Evolutionary conservation across 164 flowering plant species (phyloP).

Genomic region (Piper longum): DNA sequence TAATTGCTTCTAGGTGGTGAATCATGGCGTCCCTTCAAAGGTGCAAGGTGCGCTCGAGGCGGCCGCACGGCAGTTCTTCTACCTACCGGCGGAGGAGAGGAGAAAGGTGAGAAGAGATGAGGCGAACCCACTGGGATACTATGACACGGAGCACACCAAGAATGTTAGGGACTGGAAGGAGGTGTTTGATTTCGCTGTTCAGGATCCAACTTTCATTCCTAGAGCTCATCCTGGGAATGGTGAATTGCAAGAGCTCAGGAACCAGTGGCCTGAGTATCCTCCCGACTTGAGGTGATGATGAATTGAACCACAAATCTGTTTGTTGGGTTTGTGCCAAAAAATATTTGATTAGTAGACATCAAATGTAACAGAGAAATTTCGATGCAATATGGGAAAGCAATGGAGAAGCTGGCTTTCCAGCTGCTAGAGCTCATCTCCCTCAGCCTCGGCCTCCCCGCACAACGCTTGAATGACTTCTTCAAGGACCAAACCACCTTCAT

Average conservation of each 20-base stretch:
- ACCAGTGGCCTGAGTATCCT: constrained; percentile 32
- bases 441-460: constrained; percentile 17
- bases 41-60: constrained; percentile 11
- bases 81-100: constrained; percentile 36
- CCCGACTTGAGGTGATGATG: constrained; percentile 11
- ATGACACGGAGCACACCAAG: constrained; percentile 56
- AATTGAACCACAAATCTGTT: background rate
- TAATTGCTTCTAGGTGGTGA: constrained; percentile 43
- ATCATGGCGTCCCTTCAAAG: constrained; percentile 50
- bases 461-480: constrained; percentile 20
- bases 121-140: constrained; percentile 35
- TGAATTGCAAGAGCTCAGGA: constrained; percentile 15
- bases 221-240: constrained; percentile 20
- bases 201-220: constrained; percentile 25
- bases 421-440: constrained; percentile 18
- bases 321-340: background rate
- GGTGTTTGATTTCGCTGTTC: constrained; percentile 36
- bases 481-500: constrained; percentile 20
- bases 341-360: background rate
- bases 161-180: constrained; percentile 82
- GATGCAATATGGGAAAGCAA: constrained; percentile 10
- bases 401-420: constrained; percentile 16
- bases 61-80: constrained; percentile 31
- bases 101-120: constrained; percentile 32
- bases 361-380: constrained; percentile 8